Evolutionary conservation across 306 rosid genomes (phyloP), one percentile per base, ranked within the genome.

Genomic region (Glycine latifolia): DNA sequence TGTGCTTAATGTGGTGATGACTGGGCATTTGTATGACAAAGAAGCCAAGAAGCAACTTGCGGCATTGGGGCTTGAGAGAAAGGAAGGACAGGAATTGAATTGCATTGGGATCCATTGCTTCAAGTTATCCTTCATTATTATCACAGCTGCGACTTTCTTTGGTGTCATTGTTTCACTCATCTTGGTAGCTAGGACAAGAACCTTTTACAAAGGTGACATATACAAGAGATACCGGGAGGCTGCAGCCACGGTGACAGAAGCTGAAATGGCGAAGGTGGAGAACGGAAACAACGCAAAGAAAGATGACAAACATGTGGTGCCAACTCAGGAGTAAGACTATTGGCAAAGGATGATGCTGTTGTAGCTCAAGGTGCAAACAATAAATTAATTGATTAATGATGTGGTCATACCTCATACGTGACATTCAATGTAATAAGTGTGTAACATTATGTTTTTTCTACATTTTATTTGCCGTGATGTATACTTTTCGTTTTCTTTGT

Each of bases 161-260:
- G 92, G 92, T 39, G 88, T 83, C 0, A 13, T 87, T 52, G 49
- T 87, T 48, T 87, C 90, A 0, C 73, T 89, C 12, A 14, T 87
- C 77, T 59, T 89, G 75, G 92, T 87, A 67, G 56, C 81, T 0
- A 89, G 98, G 75, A 92, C 98, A 0, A 89, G 76, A 41, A 87
- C 76, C 76, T 89, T 86, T 56, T 89, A 86, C 71, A 67, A 43
- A 67, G 11, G 88, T 37, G 91, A 88, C 56, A 86, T 88, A 10
- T 88, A 88, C 81, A 81, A 75, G 86, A 84, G 66, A 48, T 88
- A 35, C 59, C 46, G 82, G 39, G 83, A 78, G 1, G 68, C 69
- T 2, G 68, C 69, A 17, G 80, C 69, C 0, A 4, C 4, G 2
- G 53, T 0, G 14, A 50, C 26, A 47, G 86, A 62, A 41, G 4